Conservation (phyloP, 1,284 basidiomycete species). For the Pseudozyma tsukubaensis region DNA sequence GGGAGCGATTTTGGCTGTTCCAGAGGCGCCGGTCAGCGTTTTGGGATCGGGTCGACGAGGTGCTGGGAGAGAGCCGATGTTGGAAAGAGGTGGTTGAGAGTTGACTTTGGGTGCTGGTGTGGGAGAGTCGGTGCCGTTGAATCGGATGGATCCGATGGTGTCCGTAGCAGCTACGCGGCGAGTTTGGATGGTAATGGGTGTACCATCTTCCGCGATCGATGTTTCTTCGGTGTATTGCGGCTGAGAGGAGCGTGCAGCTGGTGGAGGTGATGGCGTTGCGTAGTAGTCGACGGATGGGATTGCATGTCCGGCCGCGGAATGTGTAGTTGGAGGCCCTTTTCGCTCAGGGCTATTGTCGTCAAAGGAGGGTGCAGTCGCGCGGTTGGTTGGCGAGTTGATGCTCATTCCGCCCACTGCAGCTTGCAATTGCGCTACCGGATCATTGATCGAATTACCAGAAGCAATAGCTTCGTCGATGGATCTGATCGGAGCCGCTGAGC, state of each 20-base stretch:
- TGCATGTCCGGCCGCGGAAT: conserved; percentile 11
- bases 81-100: conserved; percentile 30
- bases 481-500: conserved; percentile 26
- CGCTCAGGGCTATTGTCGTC: conserved; percentile 7
- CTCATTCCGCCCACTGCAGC: conserved; percentile 35
- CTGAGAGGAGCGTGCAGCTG: conserved; percentile 5
- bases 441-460: conserved; percentile 19
- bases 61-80: conserved; percentile 31
- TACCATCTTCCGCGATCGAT: conserved; percentile 33
- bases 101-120: conserved; percentile 36
- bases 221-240: conserved; percentile 33
- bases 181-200: conserved; percentile 42
- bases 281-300: conserved; percentile 39
- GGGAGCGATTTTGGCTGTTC: conserved; percentile 46
- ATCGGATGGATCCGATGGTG: conserved; percentile 43
- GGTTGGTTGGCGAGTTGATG: conserved; percentile 2
- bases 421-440: conserved; percentile 34
- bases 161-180: conserved; percentile 46
- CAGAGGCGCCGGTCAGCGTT: conserved; percentile 46
- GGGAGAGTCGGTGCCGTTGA: conserved; percentile 29
- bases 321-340: neutral
- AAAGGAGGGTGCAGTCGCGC: neutral
- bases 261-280: conserved; percentile 39
- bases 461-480: conserved; percentile 51
- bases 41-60: conserved; percentile 41